Evolutionary conservation across 2,329 filamentous ascomycete species (phyloP).

Genomic region (Aspergillus luchuensis): DNA sequence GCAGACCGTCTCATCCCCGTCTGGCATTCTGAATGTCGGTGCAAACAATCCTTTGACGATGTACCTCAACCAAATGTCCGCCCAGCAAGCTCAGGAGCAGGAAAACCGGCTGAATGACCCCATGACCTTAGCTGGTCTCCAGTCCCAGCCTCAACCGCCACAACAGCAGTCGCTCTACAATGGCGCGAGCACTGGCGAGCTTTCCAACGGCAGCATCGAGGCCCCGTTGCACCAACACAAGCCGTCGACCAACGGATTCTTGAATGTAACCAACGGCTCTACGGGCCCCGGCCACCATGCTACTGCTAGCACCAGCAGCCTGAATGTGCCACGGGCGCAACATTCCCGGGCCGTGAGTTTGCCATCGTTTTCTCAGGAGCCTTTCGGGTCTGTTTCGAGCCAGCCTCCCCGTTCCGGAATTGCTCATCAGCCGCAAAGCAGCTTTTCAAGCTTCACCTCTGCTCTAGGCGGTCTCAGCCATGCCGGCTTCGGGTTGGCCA

Average conservation of each 20-base stretch:
- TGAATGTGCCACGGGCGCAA: slow-evolving; percentile 58
- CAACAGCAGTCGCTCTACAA: slow-evolving; percentile 83
- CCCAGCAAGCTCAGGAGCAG: slow-evolving; percentile 66
- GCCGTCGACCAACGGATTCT: slow-evolving; percentile 66
- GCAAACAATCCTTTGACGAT: slow-evolving; percentile 86
- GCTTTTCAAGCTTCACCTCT: slow-evolving; percentile 61
- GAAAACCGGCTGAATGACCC: slow-evolving; percentile 50
- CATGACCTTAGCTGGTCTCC: slow-evolving; percentile 46
- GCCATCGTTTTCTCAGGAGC: slow-evolving; percentile 68
- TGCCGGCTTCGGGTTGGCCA: slow-evolving; percentile 60
- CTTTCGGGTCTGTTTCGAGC: slow-evolving; percentile 50
- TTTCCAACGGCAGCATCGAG: slow-evolving; percentile 57
- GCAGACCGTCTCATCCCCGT: slow-evolving; percentile 58
- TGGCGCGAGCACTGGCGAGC: slow-evolving; percentile 67
- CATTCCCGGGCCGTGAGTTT: slow-evolving; percentile 86
- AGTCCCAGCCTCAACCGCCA: slow-evolving; percentile 68
- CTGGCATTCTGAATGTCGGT: slow-evolving; percentile 75
- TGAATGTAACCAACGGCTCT: slow-evolving; percentile 53
- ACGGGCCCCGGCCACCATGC: slow-evolving; percentile 77
- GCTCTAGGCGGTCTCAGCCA: slow-evolving; percentile 62
- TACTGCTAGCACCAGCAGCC: slow-evolving; percentile 59
- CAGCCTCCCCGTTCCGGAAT: slow-evolving; percentile 39
- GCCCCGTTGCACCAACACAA: slow-evolving; percentile 55
- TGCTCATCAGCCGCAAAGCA: slow-evolving; percentile 50
- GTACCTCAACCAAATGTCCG: slow-evolving; percentile 79